A percentile compares a stretch with the other conserved stretches of the same genome.
These are phyloP conservation scores for Lenwebbia sp. DNA, from an alignment of 345 rosid species.

Conservation along the genomic window DNA sequence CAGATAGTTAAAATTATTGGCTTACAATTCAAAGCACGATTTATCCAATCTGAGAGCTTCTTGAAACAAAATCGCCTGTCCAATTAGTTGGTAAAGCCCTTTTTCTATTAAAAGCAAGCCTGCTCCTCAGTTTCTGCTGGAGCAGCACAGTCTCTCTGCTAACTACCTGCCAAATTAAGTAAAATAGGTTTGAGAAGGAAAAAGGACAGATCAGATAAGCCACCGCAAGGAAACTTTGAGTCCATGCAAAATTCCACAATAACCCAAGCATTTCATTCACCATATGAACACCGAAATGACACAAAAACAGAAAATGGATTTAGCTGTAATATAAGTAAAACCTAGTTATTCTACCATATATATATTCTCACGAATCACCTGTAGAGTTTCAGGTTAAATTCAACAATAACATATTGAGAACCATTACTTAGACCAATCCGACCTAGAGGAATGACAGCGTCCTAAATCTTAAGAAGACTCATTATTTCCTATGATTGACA, in stretches of 20 bases:
- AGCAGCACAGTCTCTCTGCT: background rate
- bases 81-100: background rate
- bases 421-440: background rate
- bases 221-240: background rate
- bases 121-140: background rate
- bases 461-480: background rate
- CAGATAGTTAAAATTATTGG: background rate
- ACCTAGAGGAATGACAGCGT: background rate
- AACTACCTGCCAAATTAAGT: background rate
- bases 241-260: background rate
- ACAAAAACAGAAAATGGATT: background rate
- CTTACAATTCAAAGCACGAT: background rate
- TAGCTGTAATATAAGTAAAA: background rate
- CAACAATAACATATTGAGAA: background rate
- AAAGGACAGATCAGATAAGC: background rate
- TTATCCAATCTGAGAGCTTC: background rate
- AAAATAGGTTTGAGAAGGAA: background rate
- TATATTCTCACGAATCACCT: background rate
- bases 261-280: background rate
- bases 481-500: background rate
- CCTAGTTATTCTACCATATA: background rate
- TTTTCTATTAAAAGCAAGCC: background rate
- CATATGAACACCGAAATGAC: background rate
- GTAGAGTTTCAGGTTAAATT: background rate
- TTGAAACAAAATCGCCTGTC: background rate